Percentiles rank a stretch among this genome's conserved stretches.
Conservation (phyloP, 108 stramenopile species). For the Schizochytrium sp. region DNA sequence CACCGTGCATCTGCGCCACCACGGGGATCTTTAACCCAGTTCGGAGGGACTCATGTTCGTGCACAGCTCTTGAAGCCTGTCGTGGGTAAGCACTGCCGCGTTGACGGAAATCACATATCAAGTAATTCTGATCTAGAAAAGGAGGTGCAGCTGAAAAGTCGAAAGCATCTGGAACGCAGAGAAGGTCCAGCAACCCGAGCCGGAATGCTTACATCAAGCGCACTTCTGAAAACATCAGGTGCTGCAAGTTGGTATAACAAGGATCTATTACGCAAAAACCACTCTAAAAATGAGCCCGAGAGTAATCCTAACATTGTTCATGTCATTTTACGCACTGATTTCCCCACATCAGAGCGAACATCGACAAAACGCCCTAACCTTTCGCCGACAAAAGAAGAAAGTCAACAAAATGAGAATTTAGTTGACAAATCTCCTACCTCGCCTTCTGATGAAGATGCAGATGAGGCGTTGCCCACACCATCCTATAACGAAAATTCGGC, state of each 20-base stretch:
- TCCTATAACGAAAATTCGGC: neutral
- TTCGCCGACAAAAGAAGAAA: neutral
- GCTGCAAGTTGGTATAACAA: neutral
- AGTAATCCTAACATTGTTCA: neutral
- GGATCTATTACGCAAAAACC: neutral
- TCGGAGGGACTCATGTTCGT: constrained; percentile 2
- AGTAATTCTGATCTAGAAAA: neutral
- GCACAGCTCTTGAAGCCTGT: neutral
- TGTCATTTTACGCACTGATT: neutral
- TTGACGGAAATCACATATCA: neutral
- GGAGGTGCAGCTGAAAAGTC: neutral
- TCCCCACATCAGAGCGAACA: neutral
- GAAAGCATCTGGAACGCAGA: neutral
- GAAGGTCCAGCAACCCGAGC: constrained; percentile 16
- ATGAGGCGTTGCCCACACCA: neutral
- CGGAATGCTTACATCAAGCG: constrained; percentile 32
- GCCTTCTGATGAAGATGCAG: neutral
- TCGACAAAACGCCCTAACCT: neutral
- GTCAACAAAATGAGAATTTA: neutral
- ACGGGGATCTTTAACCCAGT: neutral
- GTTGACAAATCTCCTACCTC: neutral
- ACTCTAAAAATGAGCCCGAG: neutral
- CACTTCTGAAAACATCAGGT: neutral
- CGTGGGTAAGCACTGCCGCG: neutral
- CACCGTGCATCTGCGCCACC: neutral